These are phyloP conservation scores for Scedosporium apiospermum DNA, from an alignment of 2,329 filamentous ascomycete genomes.

Conservation along the genomic window DNA sequence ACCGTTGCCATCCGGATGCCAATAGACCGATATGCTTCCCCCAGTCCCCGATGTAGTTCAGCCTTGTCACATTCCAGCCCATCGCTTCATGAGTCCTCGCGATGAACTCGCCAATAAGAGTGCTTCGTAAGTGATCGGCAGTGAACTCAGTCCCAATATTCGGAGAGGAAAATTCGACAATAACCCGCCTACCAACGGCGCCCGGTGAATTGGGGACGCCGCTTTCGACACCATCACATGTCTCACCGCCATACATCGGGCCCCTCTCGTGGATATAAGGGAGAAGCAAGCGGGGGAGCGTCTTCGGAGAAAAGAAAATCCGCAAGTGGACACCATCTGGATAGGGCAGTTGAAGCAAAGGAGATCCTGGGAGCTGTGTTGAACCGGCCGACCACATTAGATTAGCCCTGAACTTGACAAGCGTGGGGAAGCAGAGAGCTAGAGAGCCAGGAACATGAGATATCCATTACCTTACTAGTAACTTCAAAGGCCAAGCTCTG, in stretches of 20 bases:
- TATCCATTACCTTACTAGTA: background rate
- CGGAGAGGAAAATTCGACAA: slow-evolving; percentile 66
- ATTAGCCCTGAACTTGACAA: background rate
- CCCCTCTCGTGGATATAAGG: slow-evolving; percentile 49
- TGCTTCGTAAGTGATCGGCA: slow-evolving; percentile 61
- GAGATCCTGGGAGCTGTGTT: slow-evolving; percentile 43
- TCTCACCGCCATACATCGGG: slow-evolving; percentile 49
- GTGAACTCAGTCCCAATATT: slow-evolving; percentile 70
- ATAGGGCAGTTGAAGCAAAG: slow-evolving; percentile 45
- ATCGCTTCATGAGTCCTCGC: slow-evolving; percentile 55
- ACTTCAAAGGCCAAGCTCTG: slow-evolving; percentile 2
- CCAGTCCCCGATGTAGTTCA: slow-evolving; percentile 71
- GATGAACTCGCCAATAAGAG: slow-evolving; percentile 60
- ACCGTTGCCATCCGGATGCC: slow-evolving; percentile 58
- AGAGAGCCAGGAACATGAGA: background rate
- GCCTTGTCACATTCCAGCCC: slow-evolving; percentile 57
- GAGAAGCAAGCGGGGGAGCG: slow-evolving; percentile 47
- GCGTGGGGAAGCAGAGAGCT: background rate
- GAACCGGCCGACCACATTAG: slow-evolving; percentile 1
- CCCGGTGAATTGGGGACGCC: slow-evolving; percentile 14
- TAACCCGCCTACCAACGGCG: slow-evolving; percentile 36
- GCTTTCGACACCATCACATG: slow-evolving; percentile 48
- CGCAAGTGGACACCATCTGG: slow-evolving; percentile 50
- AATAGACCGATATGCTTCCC: slow-evolving; percentile 60
- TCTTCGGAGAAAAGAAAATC: slow-evolving; percentile 54